Evolutionary conservation across 108 stramenopile species (phyloP), one percentile per base, ranked within the genome.

Genomic region (Skeletonema tropicum): DNA sequence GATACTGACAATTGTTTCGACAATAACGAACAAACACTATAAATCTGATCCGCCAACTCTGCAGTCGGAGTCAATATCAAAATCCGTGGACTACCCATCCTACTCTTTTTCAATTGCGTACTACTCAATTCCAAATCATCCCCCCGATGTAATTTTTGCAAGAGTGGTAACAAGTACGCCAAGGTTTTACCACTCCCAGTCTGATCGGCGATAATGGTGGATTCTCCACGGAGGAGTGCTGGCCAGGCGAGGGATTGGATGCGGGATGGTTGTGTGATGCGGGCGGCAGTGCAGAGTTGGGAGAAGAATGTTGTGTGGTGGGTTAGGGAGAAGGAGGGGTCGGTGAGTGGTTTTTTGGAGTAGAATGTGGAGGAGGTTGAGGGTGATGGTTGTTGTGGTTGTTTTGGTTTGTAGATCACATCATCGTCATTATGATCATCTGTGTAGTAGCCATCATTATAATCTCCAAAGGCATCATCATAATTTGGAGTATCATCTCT

Each of bases 131-230:
- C 36, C 41, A 26, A 35, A 29, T 65, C 45, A 3, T 0, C 21
- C 11, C 3, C 8, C n/a, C n/a, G n/a, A 38, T 73, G 52, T 36
- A 80, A 76, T 26, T 84, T 70, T 49, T 83, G 84, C 11, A 98
- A 35, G 11, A 95, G 74, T 7, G 97, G 97, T 21, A 95, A 62
- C 10, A 98, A 85, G 75, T 98, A 98, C 15, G 95, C 93, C 45
- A 95, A 81, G 9, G 96, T 98, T 71, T 97, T 96, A 0, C 97
- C 97, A n/a, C 80, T 83, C 5, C 97, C 97, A 3, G 97, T 98
- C 79, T 98, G 97, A 69, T 98, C 97, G 9, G 94, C 97, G 1
- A 98, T 73, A 60, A 98, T 88, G 58, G 92, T 84, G 65, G 88
- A 82, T 29, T 85, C 66, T 2, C 94, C 94, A 4, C 75, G 74